Evolutionary conservation across 1,284 basidiomycete species (phyloP).

Genomic region (Puccinia horiana): DNA sequence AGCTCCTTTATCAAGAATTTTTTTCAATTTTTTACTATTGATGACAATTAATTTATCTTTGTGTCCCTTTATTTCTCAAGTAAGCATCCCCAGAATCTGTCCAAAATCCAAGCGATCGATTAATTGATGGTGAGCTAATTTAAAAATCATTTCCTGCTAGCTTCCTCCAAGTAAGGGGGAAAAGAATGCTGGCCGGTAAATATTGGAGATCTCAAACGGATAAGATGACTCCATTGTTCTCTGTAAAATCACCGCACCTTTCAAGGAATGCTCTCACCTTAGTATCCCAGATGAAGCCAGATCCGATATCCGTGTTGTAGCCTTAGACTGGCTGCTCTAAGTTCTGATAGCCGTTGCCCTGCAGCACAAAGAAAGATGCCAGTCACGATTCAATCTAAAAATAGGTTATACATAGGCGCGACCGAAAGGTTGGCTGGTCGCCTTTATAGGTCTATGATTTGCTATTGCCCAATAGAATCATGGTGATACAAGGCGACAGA

Average conservation of each 20-base stretch:
- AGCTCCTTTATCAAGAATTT: background rate
- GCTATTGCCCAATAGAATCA: too few species aligned
- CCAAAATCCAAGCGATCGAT: background rate
- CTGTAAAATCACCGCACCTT: too few species aligned
- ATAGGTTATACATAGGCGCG: background rate
- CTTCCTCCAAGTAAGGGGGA: background rate
- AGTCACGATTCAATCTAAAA: too few species aligned
- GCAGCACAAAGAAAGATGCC: background rate
- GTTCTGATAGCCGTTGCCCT: too few species aligned
- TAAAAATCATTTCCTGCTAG: background rate
- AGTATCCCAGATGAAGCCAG: too few species aligned
- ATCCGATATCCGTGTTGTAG: too few species aligned
- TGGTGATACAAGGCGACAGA: too few species aligned
- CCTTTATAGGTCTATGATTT: too few species aligned
- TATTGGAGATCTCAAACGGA: conserved; percentile 2
- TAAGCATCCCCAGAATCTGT: background rate
- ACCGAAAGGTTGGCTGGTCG: too few species aligned
- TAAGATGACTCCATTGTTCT: too few species aligned
- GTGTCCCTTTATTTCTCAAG: background rate
- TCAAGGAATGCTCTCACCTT: too few species aligned
- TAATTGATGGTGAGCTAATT: background rate
- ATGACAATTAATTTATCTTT: background rate
- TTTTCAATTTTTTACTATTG: background rate
- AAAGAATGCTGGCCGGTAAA: background rate
- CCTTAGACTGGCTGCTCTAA: too few species aligned